Evolutionary conservation across 163 green algal genomes (phyloP).

Genomic region (Volvox carteri): DNA sequence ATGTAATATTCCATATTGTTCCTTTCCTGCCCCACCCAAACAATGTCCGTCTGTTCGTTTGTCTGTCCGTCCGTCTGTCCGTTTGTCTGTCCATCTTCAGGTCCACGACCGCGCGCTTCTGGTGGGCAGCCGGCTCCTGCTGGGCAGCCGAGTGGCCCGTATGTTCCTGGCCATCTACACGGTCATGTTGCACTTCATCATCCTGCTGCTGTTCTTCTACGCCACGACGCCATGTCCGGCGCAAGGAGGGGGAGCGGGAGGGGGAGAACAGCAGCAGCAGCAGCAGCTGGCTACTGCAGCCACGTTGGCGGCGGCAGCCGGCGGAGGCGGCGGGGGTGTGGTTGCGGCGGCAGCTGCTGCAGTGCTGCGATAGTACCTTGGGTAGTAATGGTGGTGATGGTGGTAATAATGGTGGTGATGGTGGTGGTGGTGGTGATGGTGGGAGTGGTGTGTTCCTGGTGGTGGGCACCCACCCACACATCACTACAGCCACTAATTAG

Average conservation of each 20-base stretch:
- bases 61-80: not conserved
- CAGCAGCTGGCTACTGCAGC: not conserved
- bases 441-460: no score
- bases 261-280: no score
- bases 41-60: no score
- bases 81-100: constrained; percentile 17
- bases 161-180: constrained; percentile 69
- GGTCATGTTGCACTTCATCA: constrained; percentile 72
- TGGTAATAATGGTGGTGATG: not conserved
- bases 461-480: no score
- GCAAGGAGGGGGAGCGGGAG: no score
- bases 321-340: not conserved
- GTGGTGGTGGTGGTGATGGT: not conserved
- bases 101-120: constrained; percentile 72
- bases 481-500: no score
- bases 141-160: constrained; percentile 63
- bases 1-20: no score
- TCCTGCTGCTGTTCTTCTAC: constrained; percentile 70
- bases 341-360: no score
- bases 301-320: not conserved
- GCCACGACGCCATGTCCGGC: constrained; percentile 50
- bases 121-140: constrained; percentile 63
- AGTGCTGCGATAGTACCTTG: not conserved
- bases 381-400: not conserved
- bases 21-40: no score